Evolutionary conservation across 2,329 filamentous ascomycete genomes (phyloP).

Genomic region (Exophiala sp.): DNA sequence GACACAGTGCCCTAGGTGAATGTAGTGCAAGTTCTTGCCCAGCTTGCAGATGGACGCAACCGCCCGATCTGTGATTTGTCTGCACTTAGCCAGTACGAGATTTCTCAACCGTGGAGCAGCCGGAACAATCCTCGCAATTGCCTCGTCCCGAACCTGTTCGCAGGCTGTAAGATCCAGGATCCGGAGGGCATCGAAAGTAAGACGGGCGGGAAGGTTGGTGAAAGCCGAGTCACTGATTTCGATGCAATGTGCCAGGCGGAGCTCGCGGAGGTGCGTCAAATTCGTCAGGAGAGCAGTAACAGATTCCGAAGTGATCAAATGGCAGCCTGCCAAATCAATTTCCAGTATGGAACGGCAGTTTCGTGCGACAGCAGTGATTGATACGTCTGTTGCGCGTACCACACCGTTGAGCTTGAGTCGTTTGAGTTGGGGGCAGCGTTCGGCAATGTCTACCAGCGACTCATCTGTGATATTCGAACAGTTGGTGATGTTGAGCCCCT

Average conservation of each 20-base stretch:
- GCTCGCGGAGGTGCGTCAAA: slow-evolving; percentile 77
- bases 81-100: slow-evolving; percentile 88
- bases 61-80: slow-evolving; percentile 81
- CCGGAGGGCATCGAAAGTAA: slow-evolving; percentile 76
- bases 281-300: slow-evolving; percentile 73
- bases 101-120: slow-evolving; percentile 85
- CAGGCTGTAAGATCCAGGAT: slow-evolving; percentile 94
- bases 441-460: slow-evolving; percentile 71
- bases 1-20: slow-evolving; percentile 88
- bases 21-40: slow-evolving; percentile 93
- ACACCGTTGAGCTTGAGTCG: slow-evolving; percentile 94
- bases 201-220: slow-evolving; percentile 62
- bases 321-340: slow-evolving; percentile 87
- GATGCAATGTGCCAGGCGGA: slow-evolving; percentile 78
- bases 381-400: slow-evolving; percentile 70
- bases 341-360: slow-evolving; percentile 91
- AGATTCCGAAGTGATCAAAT: slow-evolving; percentile 71
- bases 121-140: slow-evolving; percentile 80
- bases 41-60: slow-evolving; percentile 81
- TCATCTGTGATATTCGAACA: slow-evolving; percentile 82
- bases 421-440: slow-evolving; percentile 80
- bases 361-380: slow-evolving; percentile 77
- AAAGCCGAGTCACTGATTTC: slow-evolving; percentile 86
- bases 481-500: slow-evolving; percentile 86
- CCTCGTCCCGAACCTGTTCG: slow-evolving; percentile 72